Percentiles rank a stretch among this genome's conserved stretches.
phyloP scores from a whole-genome alignment of 169 alveolate species.

The Plasmodium cynomolgi region DNA sequence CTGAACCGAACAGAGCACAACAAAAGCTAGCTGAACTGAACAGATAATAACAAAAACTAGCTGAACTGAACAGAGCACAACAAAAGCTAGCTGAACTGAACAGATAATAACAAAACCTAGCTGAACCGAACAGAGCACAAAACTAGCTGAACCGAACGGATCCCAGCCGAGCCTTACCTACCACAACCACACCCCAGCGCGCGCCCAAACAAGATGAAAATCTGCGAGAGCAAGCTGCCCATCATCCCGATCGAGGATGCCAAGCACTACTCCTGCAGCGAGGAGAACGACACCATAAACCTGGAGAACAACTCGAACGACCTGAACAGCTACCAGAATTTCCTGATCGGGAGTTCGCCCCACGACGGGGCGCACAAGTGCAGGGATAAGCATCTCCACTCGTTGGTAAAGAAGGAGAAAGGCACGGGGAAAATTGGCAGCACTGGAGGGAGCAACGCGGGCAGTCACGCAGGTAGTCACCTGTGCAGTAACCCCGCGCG shows the following conservation, averaged over 20 bases:
- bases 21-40: background rate
- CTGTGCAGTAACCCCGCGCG: background rate
- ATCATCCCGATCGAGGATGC: constrained; percentile 50
- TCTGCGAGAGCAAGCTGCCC: constrained; percentile 35
- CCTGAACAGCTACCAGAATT: constrained; percentile 43
- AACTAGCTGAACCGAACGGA: background rate
- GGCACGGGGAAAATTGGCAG: background rate
- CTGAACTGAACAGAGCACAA: background rate
- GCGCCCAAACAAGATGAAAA: constrained; percentile 10
- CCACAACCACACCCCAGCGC: background rate
- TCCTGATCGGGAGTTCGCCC: constrained; percentile 23
- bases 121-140: background rate
- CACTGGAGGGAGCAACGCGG: background rate
- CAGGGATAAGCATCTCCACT: constrained; percentile 1
- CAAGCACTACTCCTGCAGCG: constrained; percentile 50
- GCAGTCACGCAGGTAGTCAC: background rate
- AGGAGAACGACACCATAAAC: constrained; percentile 65
- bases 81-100: background rate
- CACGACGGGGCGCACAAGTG: constrained; percentile 4
- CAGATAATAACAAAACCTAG: background rate
- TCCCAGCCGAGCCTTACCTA: background rate
- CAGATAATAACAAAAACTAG: background rate
- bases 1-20: background rate
- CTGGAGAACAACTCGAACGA: constrained; percentile 65
- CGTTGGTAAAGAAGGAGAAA: constrained; percentile 44